A percentile compares a stretch with the other conserved stretches of the same genome.
phyloP scores from a whole-genome alignment of 1,139 yeast species.

The Debaryomyces subglobosus region DNA sequence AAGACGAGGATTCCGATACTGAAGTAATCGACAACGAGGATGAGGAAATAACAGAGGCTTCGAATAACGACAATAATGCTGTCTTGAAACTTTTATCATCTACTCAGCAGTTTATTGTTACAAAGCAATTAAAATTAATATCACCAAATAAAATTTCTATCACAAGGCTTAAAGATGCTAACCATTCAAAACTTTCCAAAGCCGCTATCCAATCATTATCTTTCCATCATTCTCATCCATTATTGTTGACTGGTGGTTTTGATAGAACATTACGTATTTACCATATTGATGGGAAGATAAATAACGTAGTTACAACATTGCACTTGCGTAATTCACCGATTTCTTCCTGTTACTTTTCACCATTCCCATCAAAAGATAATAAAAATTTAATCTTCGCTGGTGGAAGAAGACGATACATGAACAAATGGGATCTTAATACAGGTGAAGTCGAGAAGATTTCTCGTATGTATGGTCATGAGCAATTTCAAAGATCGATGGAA shows the following conservation, averaged over 20 bases:
- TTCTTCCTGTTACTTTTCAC: constrained; percentile 69
- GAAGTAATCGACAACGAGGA: constrained; percentile 36
- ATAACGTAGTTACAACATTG: constrained; percentile 79
- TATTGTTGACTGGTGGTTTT: constrained; percentile 87
- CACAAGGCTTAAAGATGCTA: constrained; percentile 83
- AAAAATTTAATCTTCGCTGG: constrained; percentile 69
- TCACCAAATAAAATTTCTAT: constrained; percentile 76
- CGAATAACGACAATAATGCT: constrained; percentile 52
- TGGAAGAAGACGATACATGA: constrained; percentile 91
- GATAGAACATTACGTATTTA: constrained; percentile 86
- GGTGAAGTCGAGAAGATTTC: constrained; percentile 84
- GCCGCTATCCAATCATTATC: constrained; percentile 82
- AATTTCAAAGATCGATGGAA: constrained; percentile 85
- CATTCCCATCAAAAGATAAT: constrained; percentile 43
- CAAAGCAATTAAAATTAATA: constrained; percentile 57
- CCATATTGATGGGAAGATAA: constrained; percentile 89
- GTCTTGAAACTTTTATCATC: constrained; percentile 61
- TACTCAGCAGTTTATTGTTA: constrained; percentile 57
- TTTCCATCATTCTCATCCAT: constrained; percentile 86
- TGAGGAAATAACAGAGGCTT: constrained; percentile 27
- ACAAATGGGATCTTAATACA: constrained; percentile 81
- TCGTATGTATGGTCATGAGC: constrained; percentile 89
- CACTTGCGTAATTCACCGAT: constrained; percentile 81
- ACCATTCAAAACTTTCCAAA: constrained; percentile 64
- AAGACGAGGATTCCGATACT: constrained; percentile 31